phyloP scores from a whole-genome alignment of 768 basidiomycete species.

The Austroboletus festivus region DNA sequence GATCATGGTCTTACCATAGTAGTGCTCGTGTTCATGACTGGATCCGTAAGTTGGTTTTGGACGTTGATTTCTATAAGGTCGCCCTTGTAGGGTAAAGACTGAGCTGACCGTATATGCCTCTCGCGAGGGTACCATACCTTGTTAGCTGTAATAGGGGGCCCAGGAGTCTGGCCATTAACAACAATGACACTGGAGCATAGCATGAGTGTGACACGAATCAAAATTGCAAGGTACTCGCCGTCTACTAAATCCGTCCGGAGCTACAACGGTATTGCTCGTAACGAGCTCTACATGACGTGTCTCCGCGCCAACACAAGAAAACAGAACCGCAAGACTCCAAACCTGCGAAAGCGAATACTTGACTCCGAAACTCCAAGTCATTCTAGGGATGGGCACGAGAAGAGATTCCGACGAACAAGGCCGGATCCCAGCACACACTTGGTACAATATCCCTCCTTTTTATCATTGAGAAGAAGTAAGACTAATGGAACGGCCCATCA shows the following conservation, averaged over 20 bases:
- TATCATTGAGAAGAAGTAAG: no score
- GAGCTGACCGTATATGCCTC: not conserved
- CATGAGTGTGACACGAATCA: not conserved
- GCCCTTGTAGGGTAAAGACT: slow-evolving; percentile 26
- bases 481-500: no score
- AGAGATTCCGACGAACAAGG: no score
- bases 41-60: slow-evolving; percentile 36
- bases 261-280: slow-evolving; percentile 38
- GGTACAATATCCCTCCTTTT: no score
- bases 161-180: slow-evolving; percentile 41
- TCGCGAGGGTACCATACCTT: slow-evolving; percentile 25
- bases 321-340: slow-evolving; percentile 8
- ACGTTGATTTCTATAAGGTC: slow-evolving; percentile 42
- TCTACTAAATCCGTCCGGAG: slow-evolving; percentile 42
- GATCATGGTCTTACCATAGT: slow-evolving; percentile 34
- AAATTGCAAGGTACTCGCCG: slow-evolving; percentile 17
- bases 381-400: not conserved
- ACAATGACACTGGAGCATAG: slow-evolving; percentile 31
- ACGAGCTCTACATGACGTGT: slow-evolving; percentile 26
- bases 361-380: not conserved
- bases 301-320: slow-evolving; percentile 6
- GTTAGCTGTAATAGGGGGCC: slow-evolving; percentile 38
- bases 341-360: slow-evolving; percentile 14
- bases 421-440: no score
- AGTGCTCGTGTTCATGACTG: slow-evolving; percentile 38